A percentile compares a stretch with the other conserved stretches of the same genome.
phyloP scores from a whole-genome alignment of 75 land plant species.

The Cupressus sempervirens region DNA sequence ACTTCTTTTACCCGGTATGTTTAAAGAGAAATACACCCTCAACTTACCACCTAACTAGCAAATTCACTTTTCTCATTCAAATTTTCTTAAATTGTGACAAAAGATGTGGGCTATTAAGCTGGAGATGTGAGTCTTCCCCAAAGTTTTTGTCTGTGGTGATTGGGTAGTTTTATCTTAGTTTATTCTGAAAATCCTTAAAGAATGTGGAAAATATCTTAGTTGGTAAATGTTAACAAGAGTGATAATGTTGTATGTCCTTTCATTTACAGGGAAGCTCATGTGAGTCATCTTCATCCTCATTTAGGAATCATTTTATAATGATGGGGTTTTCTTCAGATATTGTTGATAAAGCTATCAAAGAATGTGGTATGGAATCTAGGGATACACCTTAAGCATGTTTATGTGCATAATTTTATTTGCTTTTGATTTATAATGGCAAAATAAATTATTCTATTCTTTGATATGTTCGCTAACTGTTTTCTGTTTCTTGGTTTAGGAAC shows the following conservation, averaged over 20 bases:
- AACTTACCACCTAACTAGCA: neutral
- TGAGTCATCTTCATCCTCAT: no score
- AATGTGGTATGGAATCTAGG: no score
- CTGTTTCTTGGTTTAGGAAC: conserved; percentile 2
- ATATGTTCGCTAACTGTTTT: neutral
- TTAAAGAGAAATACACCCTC: neutral
- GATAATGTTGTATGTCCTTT: neutral
- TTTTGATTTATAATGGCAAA: neutral
- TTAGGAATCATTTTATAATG: no score
- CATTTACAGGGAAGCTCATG: no score
- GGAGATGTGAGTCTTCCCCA: neutral
- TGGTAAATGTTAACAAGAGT: no score
- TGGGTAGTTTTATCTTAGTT: neutral
- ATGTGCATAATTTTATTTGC: neutral
- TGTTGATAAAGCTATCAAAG: no score
- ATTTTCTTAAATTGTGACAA: neutral
- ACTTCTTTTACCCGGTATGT: neutral
- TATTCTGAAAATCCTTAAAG: neutral
- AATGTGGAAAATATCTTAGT: neutral
- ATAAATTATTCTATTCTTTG: neutral
- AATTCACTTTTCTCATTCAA: neutral
- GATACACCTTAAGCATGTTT: neutral
- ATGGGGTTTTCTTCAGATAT: no score
- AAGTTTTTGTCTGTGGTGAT: neutral
- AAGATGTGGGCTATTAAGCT: neutral